phyloP scores from a whole-genome alignment of 31 red algal species.

The Porphyra umbilicalis region DNA sequence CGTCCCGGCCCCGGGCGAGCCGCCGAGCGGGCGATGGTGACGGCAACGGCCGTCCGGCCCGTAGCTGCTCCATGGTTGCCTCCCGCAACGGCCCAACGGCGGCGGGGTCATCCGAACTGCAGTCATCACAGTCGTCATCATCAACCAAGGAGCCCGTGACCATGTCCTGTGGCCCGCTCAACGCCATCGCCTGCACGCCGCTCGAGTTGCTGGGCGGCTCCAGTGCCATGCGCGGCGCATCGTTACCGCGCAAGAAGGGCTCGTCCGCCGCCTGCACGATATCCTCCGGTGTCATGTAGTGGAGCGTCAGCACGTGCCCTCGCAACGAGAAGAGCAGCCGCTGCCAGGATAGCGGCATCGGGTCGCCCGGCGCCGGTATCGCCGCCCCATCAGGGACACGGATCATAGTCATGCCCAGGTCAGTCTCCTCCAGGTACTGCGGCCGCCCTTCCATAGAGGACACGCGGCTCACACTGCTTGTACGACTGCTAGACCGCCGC shows the following conservation, averaged over 20 bases:
- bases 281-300: slow-evolving; percentile 1
- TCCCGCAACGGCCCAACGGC: neutral
- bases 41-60: neutral
- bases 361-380: neutral
- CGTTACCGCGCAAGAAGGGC: neutral
- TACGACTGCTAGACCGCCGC: neutral
- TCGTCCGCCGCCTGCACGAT: neutral
- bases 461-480: neutral
- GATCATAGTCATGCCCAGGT: neutral
- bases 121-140: neutral
- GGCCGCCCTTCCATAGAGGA: neutral
- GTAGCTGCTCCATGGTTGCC: neutral
- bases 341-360: neutral
- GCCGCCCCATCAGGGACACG: neutral
- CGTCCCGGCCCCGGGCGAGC: neutral
- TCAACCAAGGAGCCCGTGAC: neutral
- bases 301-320: neutral
- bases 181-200: neutral
- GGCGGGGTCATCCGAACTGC: neutral
- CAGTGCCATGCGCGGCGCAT: neutral
- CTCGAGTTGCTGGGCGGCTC: neutral
- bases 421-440: neutral
- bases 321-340: neutral
- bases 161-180: neutral
- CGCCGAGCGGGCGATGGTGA: neutral